Evolutionary conservation across 306 rosid species (phyloP).

Genomic region (Argentina anserina): DNA sequence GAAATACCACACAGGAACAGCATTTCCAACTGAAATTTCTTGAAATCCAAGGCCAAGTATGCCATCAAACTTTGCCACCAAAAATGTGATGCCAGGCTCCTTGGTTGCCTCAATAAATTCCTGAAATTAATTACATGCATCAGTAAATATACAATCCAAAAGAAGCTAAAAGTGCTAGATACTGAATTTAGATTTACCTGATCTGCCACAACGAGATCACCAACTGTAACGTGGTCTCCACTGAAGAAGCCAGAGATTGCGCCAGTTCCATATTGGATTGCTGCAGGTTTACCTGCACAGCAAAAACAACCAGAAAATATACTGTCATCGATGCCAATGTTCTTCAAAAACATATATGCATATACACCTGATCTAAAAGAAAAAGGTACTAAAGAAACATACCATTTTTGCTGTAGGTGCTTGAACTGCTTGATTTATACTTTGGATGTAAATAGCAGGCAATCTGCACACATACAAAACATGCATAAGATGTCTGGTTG

Average conservation of each 20-base stretch:
- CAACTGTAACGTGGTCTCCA: slow-evolving; percentile 45
- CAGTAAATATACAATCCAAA: not conserved
- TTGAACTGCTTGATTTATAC: slow-evolving; percentile 43
- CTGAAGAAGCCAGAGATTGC: slow-evolving; percentile 55
- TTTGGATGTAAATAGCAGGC: slow-evolving; percentile 55
- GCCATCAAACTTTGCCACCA: slow-evolving; percentile 51
- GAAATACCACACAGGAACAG: slow-evolving; percentile 40
- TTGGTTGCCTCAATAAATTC: slow-evolving; percentile 58
- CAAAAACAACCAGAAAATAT: slow-evolving; percentile 5
- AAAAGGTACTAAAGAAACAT: not conserved
- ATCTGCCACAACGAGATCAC: slow-evolving; percentile 43
- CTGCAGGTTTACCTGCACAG: slow-evolving; percentile 46
- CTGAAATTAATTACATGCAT: slow-evolving; percentile 14
- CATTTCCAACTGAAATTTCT: slow-evolving; percentile 48
- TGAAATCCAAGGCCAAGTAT: slow-evolving; percentile 54
- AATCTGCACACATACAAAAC: slow-evolving; percentile 31
- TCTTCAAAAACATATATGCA: not conserved
- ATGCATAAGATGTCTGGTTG: not conserved
- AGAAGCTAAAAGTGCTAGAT: not conserved
- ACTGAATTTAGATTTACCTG: slow-evolving; percentile 32
- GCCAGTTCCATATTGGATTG: slow-evolving; percentile 53
- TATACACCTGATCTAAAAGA: not conserved
- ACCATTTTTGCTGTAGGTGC: slow-evolving; percentile 54
- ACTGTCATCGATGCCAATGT: not conserved
- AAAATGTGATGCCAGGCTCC: slow-evolving; percentile 48